Base-by-base conservation (phyloP, 495 filamentous ascomycete genomes). In the Immersiella caudata region DNA sequence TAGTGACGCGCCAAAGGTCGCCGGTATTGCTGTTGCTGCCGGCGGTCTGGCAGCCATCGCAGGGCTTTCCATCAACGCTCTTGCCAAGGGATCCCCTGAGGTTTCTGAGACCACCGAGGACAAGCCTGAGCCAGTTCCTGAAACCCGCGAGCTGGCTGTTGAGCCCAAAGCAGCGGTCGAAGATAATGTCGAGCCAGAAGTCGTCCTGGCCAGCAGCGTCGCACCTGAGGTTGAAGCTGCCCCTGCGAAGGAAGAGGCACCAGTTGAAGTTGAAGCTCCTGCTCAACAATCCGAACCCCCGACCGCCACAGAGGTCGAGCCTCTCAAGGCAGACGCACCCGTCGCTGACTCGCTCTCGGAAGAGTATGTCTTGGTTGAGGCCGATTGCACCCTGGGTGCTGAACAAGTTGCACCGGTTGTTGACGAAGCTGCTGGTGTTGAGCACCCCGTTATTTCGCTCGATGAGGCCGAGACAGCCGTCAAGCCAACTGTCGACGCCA, bases 301-400 rank as follows among this genome's bases (percentile, higher is more conserved):
- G 27, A 25, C 20, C 57, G 26, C 11, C 0, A 6, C 57, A 18
- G 57, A 35, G 18, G 33, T 21, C 20, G 57, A 46, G 6, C 25
- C 46, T 1, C 3, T 21, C 20, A 51, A 46, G 14, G 24, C 27
- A 9, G 68, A 66, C 5, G 54, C 59, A 25, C 29, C 27, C 6
- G 33, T 18, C 12, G 54, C 46, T 5, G 72, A 74, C 29, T 46
- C 69, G 0, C 11, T 64, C 14, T 70, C 67, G 14, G 69, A 74
- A 18, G 72, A 74, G 20, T 71, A 61, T 61, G 69, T 74, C 25
- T n/a, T 74, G 35, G 67, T 75, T 22, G 68, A 73, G 2, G 57
- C 69, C 2, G 60, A 60, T 1, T 66, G 67, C 7, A 26, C 57
- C n/a, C 50, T 69, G 57, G 62, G 60, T 29, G 46, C 12, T 52